These are phyloP conservation scores for Prunella vulgaris DNA, from an alignment of 257 asterid species.

Conservation along the genomic window DNA sequence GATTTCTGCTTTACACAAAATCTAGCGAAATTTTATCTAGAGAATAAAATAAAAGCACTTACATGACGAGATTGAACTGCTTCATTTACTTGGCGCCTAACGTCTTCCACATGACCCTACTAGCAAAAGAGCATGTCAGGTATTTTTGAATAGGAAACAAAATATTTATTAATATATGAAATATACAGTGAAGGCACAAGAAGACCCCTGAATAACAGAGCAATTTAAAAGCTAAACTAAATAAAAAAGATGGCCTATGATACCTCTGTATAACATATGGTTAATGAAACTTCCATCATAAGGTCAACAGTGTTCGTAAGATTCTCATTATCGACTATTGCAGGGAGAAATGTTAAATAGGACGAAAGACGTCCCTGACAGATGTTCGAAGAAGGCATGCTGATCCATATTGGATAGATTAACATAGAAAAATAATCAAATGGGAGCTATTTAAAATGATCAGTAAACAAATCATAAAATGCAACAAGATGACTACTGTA, in stretches of 20 bases:
- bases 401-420: too few species aligned
- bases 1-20: neutral
- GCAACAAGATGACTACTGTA: slow-evolving; percentile 8
- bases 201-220: neutral
- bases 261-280: neutral
- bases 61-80: slow-evolving; percentile 93
- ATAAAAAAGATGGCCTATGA: neutral
- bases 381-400: neutral
- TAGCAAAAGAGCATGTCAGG: slow-evolving; percentile 25
- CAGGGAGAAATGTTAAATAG: slow-evolving; percentile 1
- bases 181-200: neutral
- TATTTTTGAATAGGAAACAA: neutral
- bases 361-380: neutral
- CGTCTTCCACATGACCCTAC: slow-evolving; percentile 94
- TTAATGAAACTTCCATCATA: slow-evolving; percentile 1
- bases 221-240: neutral
- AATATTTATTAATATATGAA: neutral
- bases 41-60: slow-evolving; percentile 24
- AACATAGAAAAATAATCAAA: neutral
- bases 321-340: neutral
- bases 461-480: neutral
- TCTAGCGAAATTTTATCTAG: neutral
- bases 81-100: slow-evolving; percentile 88
- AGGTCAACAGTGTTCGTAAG: neutral
- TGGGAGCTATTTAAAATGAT: neutral